Conservation (phyloP, 148 eudicot species). For the Suaeda aralocaspica region DNA sequence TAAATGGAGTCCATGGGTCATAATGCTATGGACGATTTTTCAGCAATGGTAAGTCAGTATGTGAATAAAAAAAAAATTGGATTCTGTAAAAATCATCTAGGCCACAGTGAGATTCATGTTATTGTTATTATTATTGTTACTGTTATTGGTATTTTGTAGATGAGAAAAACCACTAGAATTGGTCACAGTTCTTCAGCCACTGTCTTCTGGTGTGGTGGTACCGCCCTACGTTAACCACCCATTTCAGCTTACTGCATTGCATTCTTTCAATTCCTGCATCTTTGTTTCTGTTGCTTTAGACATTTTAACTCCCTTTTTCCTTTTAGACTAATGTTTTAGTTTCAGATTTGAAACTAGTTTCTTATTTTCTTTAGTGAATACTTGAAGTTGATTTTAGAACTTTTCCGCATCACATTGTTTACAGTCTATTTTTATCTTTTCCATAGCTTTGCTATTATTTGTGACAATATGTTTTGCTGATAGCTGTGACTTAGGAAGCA, state of each 20-base stretch:
- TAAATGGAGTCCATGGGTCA: no score
- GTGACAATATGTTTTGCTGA: neutral
- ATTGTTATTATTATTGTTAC: no score
- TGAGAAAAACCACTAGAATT: neutral
- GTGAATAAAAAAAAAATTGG: no score
- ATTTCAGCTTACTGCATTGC: neutral
- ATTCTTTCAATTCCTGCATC: neutral
- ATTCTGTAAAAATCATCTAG: no score
- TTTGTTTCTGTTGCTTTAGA: neutral
- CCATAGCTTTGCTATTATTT: neutral
- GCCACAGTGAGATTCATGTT: no score
- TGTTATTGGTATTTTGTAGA: no score
- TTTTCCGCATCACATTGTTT: neutral
- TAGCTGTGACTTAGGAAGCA: neutral
- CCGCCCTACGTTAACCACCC: neutral
- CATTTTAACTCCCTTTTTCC: neutral
- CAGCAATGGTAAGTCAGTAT: no score
- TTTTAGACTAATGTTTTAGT: neutral
- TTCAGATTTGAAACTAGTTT: neutral
- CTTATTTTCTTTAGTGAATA: neutral
- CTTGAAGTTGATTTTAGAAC: neutral
- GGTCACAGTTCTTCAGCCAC: neutral
- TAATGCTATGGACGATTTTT: no score
- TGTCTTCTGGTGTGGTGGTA: neutral
- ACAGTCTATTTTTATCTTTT: neutral